Base-by-base conservation (phyloP, 306 rosid genomes). In the barrel medic (Medicago truncatula) region DNA sequence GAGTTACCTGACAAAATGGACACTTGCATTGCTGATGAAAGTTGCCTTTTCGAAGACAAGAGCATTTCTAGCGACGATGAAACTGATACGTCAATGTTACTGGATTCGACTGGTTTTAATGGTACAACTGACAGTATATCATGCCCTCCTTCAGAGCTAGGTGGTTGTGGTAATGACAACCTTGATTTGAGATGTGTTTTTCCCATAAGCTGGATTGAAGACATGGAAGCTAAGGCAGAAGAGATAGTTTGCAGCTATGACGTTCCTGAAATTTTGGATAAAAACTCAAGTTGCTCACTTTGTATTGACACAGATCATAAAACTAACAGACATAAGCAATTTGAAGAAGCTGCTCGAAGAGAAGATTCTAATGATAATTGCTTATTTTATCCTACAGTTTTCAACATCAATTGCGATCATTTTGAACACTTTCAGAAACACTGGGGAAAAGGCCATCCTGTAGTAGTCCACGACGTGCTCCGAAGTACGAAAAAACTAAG, bases 211-310 rank as follows among this genome's bases (percentile, higher is more conserved):
- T 90, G 93, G 96, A 89, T 89, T 73, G 84, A 86, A 82, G 97
- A 96, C 75, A 86, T 96, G 76, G 99, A 96, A 88, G 89, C 76
- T 62, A 87, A 77, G 71, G 99, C 99, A 12, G 99, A 96, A 86
- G 97, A 96, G 86, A 86, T 96, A 83, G 97, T 88, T 50, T 96
- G 99, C 91, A 92, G 99, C 91, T 96, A 96, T 80, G 99, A 96
- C 67, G 85, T 90, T 79, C 99, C 99, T 4, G 99, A 96, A 78
- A 86, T 89, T 75, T 81, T 84, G 60, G 98, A 96, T 80, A 81
- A 74, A 77, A 82, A 83, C 62, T 87, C 86, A 73, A 63, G 85
- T 84, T 96, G 99, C 81, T 81, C 89, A 57, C 78, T 90, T 67
- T 96, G 99, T 81, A 78, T 78, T 75, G 90, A 81, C 69, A 79